Conservation (phyloP, 2,329 filamentous ascomycete species). For the Aspergillus costaricaensis region DNA sequence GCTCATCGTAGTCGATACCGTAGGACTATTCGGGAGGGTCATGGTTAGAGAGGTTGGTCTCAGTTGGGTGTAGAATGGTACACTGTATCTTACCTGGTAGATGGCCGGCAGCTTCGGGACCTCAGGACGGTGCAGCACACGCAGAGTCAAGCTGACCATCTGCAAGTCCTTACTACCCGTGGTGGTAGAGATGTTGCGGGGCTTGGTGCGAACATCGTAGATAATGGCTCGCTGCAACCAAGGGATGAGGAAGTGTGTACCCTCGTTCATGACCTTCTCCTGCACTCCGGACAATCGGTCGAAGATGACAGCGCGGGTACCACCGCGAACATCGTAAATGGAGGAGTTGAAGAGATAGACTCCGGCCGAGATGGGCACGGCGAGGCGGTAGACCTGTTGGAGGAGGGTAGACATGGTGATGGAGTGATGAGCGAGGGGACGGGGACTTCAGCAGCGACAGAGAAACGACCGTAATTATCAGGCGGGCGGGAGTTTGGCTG, state of each 20-base stretch:
- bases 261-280: conserved; percentile 89
- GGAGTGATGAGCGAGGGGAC: conserved; percentile 11
- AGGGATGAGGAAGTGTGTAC: conserved; percentile 92
- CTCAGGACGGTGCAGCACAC: conserved; percentile 91
- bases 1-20: conserved; percentile 96
- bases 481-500: conserved; percentile 16
- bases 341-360: conserved; percentile 71
- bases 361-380: conserved; percentile 72
- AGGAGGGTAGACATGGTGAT: conserved; percentile 51
- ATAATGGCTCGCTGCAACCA: conserved; percentile 95
- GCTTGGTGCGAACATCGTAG: conserved; percentile 97
- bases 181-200: conserved; percentile 94
- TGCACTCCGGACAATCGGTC: conserved; percentile 90
- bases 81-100: conserved; percentile 74
- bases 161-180: conserved; percentile 98
- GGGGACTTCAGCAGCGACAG: conserved; percentile 7
- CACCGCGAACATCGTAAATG: conserved; percentile 96
- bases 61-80: background rate
- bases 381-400: conserved; percentile 46
- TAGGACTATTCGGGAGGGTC: conserved; percentile 66
- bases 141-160: conserved; percentile 97
- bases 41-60: background rate
- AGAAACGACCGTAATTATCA: background rate
- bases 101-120: conserved; percentile 93
- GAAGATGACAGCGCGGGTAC: conserved; percentile 95